A percentile compares a stretch with the other conserved stretches of the same genome.
phyloP scores from a whole-genome alignment of 306 rosid genomes.

The cucumber (Cucumis sativus) region DNA sequence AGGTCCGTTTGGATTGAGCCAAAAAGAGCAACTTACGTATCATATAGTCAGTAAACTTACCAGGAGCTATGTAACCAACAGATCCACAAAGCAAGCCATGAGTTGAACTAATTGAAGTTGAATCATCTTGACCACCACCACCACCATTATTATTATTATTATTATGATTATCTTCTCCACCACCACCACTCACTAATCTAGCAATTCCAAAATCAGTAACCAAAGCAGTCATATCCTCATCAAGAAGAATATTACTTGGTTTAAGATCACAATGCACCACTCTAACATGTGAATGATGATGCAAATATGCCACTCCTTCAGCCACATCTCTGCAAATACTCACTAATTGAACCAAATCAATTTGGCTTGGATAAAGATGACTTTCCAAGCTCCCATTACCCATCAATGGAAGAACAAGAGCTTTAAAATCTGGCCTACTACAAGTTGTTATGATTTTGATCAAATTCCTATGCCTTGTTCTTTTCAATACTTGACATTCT shows the following conservation, averaged over 20 bases:
- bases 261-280: constrained; percentile 89
- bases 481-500: constrained; percentile 60
- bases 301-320: constrained; percentile 78
- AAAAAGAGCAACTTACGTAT: no score
- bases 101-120: constrained; percentile 49
- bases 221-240: constrained; percentile 68
- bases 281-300: constrained; percentile 67
- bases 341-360: constrained; percentile 56
- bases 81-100: constrained; percentile 76
- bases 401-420: constrained; percentile 87
- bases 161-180: constrained; percentile 11
- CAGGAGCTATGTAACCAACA: constrained; percentile 89
- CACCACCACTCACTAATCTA: constrained; percentile 33
- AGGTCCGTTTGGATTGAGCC: no score
- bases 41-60: constrained; percentile 19
- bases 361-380: constrained; percentile 52
- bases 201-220: constrained; percentile 91
- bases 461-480: constrained; percentile 70
- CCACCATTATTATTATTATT: background rate
- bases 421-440: constrained; percentile 65
- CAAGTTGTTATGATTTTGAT: constrained; percentile 76
- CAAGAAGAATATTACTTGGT: constrained; percentile 87
- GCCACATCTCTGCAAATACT: constrained; percentile 79
- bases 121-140: constrained; percentile 10
- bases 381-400: constrained; percentile 78